Evolutionary conservation across 805 yeast species (phyloP).

Genomic region (Candida methanosorbosa): DNA sequence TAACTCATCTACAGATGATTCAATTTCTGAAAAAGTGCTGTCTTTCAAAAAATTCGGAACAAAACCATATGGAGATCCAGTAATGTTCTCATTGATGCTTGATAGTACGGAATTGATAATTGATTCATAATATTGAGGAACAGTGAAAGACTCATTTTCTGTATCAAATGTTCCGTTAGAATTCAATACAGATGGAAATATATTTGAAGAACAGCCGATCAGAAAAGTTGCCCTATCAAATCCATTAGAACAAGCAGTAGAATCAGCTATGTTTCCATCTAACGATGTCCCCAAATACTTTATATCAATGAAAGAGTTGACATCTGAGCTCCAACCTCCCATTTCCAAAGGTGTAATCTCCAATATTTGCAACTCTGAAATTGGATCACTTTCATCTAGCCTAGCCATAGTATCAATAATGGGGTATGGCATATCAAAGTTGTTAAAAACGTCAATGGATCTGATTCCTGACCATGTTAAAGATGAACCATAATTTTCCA

Average conservation of each 20-base stretch:
- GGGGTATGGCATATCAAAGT: constrained; percentile 63
- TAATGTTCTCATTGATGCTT: constrained; percentile 38
- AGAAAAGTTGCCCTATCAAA: constrained; percentile 74
- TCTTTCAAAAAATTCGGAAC: constrained; percentile 36
- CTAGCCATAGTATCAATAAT: constrained; percentile 55
- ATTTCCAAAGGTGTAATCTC: constrained; percentile 59
- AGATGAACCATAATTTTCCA: constrained; percentile 52
- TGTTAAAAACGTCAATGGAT: constrained; percentile 44
- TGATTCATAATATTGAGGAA: too few relatives aligned
- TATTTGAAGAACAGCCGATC: constrained; percentile 68
- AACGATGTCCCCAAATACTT: constrained; percentile 56
- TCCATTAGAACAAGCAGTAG: constrained; percentile 46
- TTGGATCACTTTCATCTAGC: constrained; percentile 37
- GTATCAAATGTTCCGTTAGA: background rate
- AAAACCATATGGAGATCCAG: constrained; percentile 32
- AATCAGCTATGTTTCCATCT: constrained; percentile 43
- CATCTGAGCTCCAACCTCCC: constrained; percentile 78
- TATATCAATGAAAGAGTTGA: constrained; percentile 53
- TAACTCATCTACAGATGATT: constrained; percentile 13
- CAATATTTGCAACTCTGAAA: constrained; percentile 49
- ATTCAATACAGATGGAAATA: constrained; percentile 30
- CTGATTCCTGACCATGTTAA: constrained; percentile 47
- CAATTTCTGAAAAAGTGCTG: constrained; percentile 24
- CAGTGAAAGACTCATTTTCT: too few relatives aligned
- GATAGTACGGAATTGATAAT: too few relatives aligned